phyloP scores from a whole-genome alignment of 352 stramenopile genomes.

The Blastocystis sp. region DNA sequence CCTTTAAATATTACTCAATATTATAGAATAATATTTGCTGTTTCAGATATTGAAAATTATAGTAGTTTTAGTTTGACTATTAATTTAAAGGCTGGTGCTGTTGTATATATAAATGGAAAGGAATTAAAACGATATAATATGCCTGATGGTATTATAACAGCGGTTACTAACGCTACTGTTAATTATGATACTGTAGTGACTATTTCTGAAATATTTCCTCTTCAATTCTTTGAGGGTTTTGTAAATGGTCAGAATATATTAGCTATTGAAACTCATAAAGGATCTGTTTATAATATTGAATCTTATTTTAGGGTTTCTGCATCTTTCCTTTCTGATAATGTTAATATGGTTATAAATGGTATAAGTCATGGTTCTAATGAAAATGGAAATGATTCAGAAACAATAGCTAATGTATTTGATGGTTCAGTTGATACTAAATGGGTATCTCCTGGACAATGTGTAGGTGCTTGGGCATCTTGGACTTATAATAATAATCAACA shows the following conservation, averaged over 20 bases:
- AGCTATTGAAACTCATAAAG: no score
- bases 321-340: background rate
- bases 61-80: background rate
- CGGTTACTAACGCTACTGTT: background rate
- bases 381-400: no score
- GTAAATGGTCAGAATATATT: no score
- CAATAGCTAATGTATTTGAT: no score
- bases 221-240: constrained; percentile 4
- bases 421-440: no score
- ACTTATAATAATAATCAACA: constrained; percentile 12
- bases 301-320: no score
- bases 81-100: background rate
- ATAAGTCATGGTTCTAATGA: no score
- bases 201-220: background rate
- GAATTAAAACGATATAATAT: background rate
- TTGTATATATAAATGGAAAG: background rate
- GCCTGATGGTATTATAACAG: background rate
- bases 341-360: constrained; percentile 17
- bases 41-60: background rate
- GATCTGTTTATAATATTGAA: no score
- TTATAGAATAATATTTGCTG: constrained; percentile 18
- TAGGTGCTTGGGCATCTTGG: no score
- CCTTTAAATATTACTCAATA: constrained; percentile 14
- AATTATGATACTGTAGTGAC: background rate
- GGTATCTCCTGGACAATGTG: no score